These are phyloP conservation scores for Scenedesmus sp. DNA, from an alignment of 163 green algal species.

Conservation along the genomic window DNA sequence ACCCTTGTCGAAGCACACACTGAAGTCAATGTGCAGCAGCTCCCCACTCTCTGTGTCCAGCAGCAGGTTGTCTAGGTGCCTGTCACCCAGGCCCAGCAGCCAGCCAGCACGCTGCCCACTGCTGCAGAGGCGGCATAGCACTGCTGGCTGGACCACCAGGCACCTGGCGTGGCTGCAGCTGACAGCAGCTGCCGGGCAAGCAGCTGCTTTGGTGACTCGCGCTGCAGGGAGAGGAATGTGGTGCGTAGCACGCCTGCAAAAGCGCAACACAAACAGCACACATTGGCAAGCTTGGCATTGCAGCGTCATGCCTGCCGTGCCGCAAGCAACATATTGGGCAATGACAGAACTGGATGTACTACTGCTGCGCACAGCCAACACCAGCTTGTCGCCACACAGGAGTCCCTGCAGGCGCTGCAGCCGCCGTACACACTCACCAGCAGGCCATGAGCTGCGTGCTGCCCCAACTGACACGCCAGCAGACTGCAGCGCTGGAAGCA, in stretches of 20 bases:
- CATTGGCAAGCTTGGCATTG: not conserved
- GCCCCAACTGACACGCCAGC: conserved; percentile 58
- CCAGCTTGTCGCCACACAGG: not conserved
- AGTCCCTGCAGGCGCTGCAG: not conserved
- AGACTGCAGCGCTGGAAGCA: conserved; percentile 62
- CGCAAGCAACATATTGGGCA: too few relatives aligned
- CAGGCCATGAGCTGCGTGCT: conserved; percentile 76
- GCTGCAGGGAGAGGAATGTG: conserved; percentile 40
- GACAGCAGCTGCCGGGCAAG: conserved; percentile 75
- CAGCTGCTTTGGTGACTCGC: conserved; percentile 63
- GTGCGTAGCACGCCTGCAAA: conserved; percentile 21
- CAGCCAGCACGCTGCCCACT: conserved; percentile 82
- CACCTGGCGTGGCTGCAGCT: conserved; percentile 39
- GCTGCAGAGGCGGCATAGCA: conserved; percentile 64
- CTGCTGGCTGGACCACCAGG: conserved; percentile 67
- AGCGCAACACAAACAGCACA: not conserved
- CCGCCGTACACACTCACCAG: conserved; percentile 1
- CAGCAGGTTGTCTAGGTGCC: conserved; percentile 99
- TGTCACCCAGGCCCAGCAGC: conserved; percentile 92
- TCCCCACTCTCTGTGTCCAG: conserved; percentile 94
- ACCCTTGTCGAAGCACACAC: conserved; percentile 99
- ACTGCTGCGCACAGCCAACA: not conserved
- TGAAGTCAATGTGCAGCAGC: conserved; percentile 99
- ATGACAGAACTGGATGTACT: too few relatives aligned
- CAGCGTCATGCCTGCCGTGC: too few relatives aligned